Conservation (phyloP, 345 rosid genomes). For the Mercurialis annua region DNA sequence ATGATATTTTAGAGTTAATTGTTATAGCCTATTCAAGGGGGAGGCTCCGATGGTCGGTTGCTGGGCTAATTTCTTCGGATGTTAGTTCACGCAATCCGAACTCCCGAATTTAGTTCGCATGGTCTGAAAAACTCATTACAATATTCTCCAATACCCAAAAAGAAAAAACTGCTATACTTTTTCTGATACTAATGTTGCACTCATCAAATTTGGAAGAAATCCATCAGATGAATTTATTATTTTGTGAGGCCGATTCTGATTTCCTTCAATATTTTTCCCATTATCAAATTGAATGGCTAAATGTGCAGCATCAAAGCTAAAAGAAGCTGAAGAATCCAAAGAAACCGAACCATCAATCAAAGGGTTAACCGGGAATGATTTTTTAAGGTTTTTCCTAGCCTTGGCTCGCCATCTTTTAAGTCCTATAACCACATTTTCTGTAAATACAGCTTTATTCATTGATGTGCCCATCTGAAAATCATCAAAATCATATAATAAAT, state of each 20-base stretch:
- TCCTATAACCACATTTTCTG: slow-evolving; percentile 37
- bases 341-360: slow-evolving; percentile 18
- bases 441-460: slow-evolving; percentile 44
- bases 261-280: not conserved
- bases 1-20: too few species aligned
- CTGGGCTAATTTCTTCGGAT: too few species aligned
- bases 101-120: too few species aligned
- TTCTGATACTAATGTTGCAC: not conserved
- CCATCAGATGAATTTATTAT: slow-evolving; percentile 31
- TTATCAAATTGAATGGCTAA: slow-evolving; percentile 17
- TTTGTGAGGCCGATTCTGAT: too few species aligned
- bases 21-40: too few species aligned
- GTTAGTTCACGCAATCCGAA: too few species aligned
- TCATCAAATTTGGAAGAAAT: slow-evolving; percentile 16
- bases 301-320: slow-evolving; percentile 20
- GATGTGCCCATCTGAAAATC: slow-evolving; percentile 57
- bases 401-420: slow-evolving; percentile 46
- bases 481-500: not conserved
- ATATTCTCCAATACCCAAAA: too few species aligned
- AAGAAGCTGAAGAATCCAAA: slow-evolving; percentile 33
- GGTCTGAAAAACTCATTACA: too few species aligned
- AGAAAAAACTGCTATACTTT: not conserved
- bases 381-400: slow-evolving; percentile 36
- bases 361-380: not conserved
- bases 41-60: too few species aligned